These are phyloP conservation scores for Carpinus viminea DNA, from an alignment of 306 rosid genomes.

Conservation along the genomic window DNA sequence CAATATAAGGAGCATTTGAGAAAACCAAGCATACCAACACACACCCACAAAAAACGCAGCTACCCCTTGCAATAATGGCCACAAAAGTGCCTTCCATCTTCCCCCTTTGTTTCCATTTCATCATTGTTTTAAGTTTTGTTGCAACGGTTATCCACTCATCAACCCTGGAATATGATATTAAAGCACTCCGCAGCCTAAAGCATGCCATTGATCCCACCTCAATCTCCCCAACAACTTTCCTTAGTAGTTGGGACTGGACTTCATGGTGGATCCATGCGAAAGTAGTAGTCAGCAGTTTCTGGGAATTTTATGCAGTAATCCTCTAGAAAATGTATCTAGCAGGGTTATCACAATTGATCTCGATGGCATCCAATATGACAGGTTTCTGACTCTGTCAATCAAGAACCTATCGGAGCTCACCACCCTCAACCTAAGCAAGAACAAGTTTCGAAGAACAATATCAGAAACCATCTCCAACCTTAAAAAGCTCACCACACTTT, in stretches of 20 bases:
- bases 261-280: constrained; percentile 43
- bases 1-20: constrained; percentile 12
- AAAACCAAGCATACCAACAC: constrained; percentile 5
- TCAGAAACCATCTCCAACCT: constrained; percentile 34
- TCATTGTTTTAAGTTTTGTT: constrained; percentile 15
- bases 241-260: constrained; percentile 39
- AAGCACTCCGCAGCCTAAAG: constrained; percentile 32
- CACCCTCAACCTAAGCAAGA: constrained; percentile 34
- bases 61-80: constrained; percentile 22
- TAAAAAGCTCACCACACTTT: constrained; percentile 43
- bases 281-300: constrained; percentile 39
- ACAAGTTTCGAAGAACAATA: constrained; percentile 52
- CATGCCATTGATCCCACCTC: constrained; percentile 46
- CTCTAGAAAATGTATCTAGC: constrained; percentile 39
- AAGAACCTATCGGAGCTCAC: constrained; percentile 46
- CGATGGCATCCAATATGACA: constrained; percentile 48
- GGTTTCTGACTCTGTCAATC: constrained; percentile 40
- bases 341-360: constrained; percentile 51
- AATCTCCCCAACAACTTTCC: constrained; percentile 30
- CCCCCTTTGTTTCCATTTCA: constrained; percentile 13
- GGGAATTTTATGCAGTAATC: constrained; percentile 45
- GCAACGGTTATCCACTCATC: constrained; percentile 18
- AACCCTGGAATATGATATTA: constrained; percentile 36
- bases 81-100: constrained; percentile 17
- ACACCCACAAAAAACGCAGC: constrained; percentile 3